These are phyloP conservation scores for Beauveria bassiana DNA, from an alignment of 2,329 filamentous ascomycete genomes.

Conservation along the genomic window DNA sequence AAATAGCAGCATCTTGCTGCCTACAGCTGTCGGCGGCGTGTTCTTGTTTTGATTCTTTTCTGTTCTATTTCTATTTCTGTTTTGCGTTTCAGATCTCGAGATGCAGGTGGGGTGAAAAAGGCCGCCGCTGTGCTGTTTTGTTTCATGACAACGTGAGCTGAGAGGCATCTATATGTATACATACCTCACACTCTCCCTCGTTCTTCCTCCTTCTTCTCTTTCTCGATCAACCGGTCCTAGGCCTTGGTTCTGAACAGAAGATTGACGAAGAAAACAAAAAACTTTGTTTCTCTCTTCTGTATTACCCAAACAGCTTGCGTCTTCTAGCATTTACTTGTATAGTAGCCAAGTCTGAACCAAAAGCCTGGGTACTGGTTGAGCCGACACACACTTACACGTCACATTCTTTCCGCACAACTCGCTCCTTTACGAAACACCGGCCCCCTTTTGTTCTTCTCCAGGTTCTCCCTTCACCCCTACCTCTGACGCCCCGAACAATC, in stretches of 20 bases:
- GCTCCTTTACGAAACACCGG: neutral
- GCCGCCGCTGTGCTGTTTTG: neutral
- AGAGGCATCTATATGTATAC: neutral
- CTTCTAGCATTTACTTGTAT: constrained; percentile 12
- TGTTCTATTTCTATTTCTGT: neutral
- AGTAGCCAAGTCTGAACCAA: neutral
- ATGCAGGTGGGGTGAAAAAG: neutral
- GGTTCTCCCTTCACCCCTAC: neutral
- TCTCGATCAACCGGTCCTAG: constrained; percentile 1
- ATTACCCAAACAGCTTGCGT: neutral
- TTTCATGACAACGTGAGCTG: neutral
- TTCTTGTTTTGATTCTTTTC: too few relatives aligned
- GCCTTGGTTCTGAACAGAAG: neutral
- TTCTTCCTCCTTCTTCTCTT: neutral
- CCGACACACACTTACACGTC: neutral
- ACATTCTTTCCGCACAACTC: neutral
- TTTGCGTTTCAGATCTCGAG: constrained; percentile 6
- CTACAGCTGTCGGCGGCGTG: neutral
- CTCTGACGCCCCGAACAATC: constrained; percentile 15
- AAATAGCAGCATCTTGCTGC: neutral
- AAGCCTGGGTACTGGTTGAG: neutral
- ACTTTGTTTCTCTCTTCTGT: neutral
- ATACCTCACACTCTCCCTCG: neutral
- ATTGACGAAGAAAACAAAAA: neutral
- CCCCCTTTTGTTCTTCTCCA: neutral